These are phyloP conservation scores for Apiospora malaysiana DNA, from an alignment of 2,329 filamentous ascomycete species.

Conservation along the genomic window DNA sequence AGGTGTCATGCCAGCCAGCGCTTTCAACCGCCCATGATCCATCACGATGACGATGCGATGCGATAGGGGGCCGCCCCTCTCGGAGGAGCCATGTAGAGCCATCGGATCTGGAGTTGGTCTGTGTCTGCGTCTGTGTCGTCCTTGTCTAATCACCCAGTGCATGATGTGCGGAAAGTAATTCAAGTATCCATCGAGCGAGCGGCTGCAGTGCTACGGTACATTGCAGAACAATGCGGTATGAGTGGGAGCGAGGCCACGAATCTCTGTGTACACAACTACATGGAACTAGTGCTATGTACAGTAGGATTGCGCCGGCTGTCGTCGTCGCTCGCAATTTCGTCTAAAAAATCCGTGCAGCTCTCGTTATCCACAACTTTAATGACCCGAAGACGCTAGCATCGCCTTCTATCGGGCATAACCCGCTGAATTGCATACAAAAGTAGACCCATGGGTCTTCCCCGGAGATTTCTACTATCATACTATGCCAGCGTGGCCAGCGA, in stretches of 20 bases:
- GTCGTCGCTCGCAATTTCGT: constrained; percentile 13
- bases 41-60: constrained; percentile 3
- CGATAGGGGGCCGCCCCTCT: neutral
- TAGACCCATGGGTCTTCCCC: constrained; percentile 9
- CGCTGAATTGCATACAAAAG: neutral
- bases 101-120: neutral
- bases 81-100: neutral
- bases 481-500: too few relatives aligned
- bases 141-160: constrained; percentile 11
- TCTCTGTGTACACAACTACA: neutral
- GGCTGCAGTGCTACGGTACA: constrained; percentile 9
- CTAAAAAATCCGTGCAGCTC: neutral
- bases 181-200: neutral
- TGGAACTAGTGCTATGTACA: neutral
- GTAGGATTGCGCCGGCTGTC: neutral
- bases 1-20: neutral
- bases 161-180: neutral
- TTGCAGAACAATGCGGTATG: neutral
- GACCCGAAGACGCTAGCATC: neutral
- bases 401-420: constrained; percentile 13
- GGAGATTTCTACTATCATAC: neutral
- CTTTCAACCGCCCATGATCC: neutral
- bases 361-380: neutral
- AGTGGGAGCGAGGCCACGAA: neutral
- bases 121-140: neutral